Evolutionary conservation across 805 yeast genomes (phyloP).

Genomic region (Diddensiella santjacobensis): DNA sequence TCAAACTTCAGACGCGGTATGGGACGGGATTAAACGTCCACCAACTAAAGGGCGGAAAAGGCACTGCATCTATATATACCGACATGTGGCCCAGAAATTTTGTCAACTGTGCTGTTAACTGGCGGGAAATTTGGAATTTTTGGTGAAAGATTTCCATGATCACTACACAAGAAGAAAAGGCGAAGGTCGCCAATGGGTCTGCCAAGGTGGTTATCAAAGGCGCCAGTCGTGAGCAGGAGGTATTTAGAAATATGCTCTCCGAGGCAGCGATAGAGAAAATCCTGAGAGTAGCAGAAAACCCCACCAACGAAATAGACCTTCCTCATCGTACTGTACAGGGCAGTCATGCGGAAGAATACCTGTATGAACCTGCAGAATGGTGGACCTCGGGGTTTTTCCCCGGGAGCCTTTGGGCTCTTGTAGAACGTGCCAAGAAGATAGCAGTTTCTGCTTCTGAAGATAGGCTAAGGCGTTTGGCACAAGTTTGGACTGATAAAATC

Average conservation of each 20-base stretch:
- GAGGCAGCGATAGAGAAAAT: conserved; percentile 4
- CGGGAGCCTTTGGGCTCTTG: conserved; percentile 17
- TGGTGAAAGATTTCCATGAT: too few relatives aligned
- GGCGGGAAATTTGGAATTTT: too few relatives aligned
- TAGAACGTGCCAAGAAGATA: conserved; percentile 14
- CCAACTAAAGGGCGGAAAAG: too few relatives aligned
- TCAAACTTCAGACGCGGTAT: too few relatives aligned
- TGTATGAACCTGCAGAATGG: conserved; percentile 19
- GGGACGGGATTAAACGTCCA: too few relatives aligned
- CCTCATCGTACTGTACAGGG: conserved; percentile 13
- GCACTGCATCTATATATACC: too few relatives aligned
- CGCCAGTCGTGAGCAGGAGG: neutral
- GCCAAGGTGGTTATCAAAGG: conserved; percentile 1
- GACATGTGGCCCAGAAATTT: too few relatives aligned
- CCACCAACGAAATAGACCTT: neutral
- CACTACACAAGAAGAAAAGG: conserved; percentile 4
- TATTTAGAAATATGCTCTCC: conserved; percentile 3
- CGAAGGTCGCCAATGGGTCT: conserved; percentile 3
- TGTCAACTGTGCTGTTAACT: too few relatives aligned
- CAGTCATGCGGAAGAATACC: conserved; percentile 12
- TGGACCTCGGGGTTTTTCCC: conserved; percentile 26
- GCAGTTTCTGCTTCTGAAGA: neutral
- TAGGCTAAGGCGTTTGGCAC: conserved; percentile 7
- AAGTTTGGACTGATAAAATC: conserved; percentile 12
- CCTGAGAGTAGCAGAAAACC: conserved; percentile 3